Base-by-base conservation (phyloP, 1,139 yeast species). In the Eremothecium sinecaudum region DNA sequence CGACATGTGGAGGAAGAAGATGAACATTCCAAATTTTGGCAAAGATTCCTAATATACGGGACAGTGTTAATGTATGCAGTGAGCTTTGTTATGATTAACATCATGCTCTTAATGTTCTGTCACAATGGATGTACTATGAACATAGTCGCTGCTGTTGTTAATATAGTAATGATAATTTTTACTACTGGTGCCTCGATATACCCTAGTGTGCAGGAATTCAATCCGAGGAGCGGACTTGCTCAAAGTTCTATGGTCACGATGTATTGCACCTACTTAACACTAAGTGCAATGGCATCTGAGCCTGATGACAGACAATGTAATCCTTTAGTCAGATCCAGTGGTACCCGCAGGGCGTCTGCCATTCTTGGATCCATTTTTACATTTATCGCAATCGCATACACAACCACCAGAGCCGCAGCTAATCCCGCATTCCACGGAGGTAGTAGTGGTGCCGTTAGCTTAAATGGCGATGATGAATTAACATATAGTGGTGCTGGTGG, bases 351-450 rank as follows among this genome's bases (percentile, higher is more conserved):
- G 2, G 77, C 84, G 14, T 80, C 94, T 44, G 78, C 87, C 35
- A 75, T 90, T 1, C 58, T 92, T 34, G 98, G 98, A 15, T 96
- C 97, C 0, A 63, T 86, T 26, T 86, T 92, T 63, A 92, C 99
- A 0, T 84, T 92, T 53, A 67, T 84, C 34, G 96, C 99, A 0
- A 82, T 92, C 43, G 97, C 97, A 0, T 92, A 92, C 56, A 90
- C 98, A 2, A 90, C 99, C 0, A 86, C 96, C 1, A 73, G 97
- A 45, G 98, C 98, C 0, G 97, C 98, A 4, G 84, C 87, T 1
- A 63, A 75, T 43, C 71, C 83, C 6, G 83, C 84, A 1, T 78
- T 79, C 46, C 61, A 59, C 30, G 52, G 50, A 12, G 46, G 48
- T 1, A 32, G 32, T 19, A 46, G 47, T 24, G 60, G 61, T 10